Evolutionary conservation across 805 yeast species (phyloP), one percentile per base, ranked within the genome.

Genomic region (Ascoidea asiatica): DNA sequence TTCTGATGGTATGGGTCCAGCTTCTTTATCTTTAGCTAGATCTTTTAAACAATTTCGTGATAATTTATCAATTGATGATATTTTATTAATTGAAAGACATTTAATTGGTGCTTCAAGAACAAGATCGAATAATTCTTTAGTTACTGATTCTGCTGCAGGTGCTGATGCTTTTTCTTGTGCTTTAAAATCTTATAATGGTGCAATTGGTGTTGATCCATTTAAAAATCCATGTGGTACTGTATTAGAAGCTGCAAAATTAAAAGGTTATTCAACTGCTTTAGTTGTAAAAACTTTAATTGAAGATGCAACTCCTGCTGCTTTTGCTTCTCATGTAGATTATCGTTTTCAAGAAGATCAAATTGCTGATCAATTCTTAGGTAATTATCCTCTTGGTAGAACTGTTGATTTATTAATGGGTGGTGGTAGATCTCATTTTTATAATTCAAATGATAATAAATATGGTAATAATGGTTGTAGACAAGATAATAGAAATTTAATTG

Each of bases 141-240:
- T 89, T 48, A 89, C 97, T 0, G 97, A 89, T 59, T 84, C 95
- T 22, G 97, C 97, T 11, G 97, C 97, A 2, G 97, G 96, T 15
- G 97, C 96, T 15, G 87, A 95, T 13, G 96, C 95, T 1, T 89
- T 88, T 56, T 71, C 95, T 0, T 86, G 95, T 61, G 90, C 79
- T 5, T 56, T 77, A 53, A 89, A 89, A 65, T 66, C 88, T 4
- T 87, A 85, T 62, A 89, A 89, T 58, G 92, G 92, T 15, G 96
- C 95, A 13, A 82, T 89, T 58, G 95, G 87, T n/a, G 95, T 89
- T 15, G 72, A 73, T 48, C 76, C 86, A 1, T 62, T 68, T 29
- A 66, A 71, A 41, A 52, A 56, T n/a, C 95, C 97, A 4, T 82
- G 95, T 57, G 96, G 95, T 5, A 86, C 95, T 2, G 62, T 89